Evolutionary conservation across 768 basidiomycete genomes (phyloP), one percentile per base, ranked within the genome.

Genomic region (Tylopilus sp.): DNA sequence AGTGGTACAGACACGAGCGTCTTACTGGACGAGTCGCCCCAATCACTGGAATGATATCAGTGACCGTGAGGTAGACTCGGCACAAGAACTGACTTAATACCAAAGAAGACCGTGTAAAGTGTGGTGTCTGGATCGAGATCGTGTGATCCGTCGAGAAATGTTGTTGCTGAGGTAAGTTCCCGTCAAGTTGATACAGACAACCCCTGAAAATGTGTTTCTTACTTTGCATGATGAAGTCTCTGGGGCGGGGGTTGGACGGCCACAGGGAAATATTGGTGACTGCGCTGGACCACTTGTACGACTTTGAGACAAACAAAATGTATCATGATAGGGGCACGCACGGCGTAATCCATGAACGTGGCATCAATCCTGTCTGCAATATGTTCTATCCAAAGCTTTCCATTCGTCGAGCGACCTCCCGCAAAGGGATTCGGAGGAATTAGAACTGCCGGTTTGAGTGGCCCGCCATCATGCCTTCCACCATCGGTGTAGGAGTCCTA

Each of bases 401-500:
- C 81, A 54, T 82, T 79, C 18, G 76, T 78, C 7, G 71, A 70
- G 17, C 81, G 70, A 18, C 76, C 78, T 0, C 80, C 81, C 7
- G 79, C 79, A 21, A 66, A 66, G 0, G 79, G 70, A 53, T 70
- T 67, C 0, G 79, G 76, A n/a, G 71, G 72, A 1, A 57, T 62
- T 17, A 79, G 40, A 8, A 79, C 63, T 0, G 80, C 61, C 4
- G 75, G 75, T 0, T 65, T 59, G 18, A 76, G 71, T 1, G 72
- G 62, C 0, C 71, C 67, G 11, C 80, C 79, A 48, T 80, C 76
- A 18, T 75, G 68, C 31, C 65, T 71, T 5, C 76, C 77, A 0
- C 78, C 80, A 44, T 78, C 76, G 0, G 78, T 79, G 51, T 74
- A 81, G 9, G 75, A 77, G 51, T 80, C 78, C 76, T 74, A 48